These are phyloP conservation scores for Cladophialophora bantiana DNA, from an alignment of 2,329 filamentous ascomycete genomes.

Conservation along the genomic window DNA sequence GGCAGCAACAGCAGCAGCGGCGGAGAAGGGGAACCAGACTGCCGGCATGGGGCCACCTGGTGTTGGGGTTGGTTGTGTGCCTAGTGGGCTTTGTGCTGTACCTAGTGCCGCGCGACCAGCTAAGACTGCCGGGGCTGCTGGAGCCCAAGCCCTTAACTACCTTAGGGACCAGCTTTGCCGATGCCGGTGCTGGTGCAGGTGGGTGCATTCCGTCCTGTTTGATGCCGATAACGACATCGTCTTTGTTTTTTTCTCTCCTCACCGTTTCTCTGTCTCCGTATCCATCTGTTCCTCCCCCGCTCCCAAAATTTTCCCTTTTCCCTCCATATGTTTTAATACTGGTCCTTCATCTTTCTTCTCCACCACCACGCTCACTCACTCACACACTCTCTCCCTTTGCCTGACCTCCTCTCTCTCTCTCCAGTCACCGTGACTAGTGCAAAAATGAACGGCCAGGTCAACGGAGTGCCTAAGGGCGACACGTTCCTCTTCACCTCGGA, in stretches of 20 bases:
- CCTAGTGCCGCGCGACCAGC: neutral
- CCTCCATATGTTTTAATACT: conserved; percentile 6
- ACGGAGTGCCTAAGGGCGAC: conserved; percentile 58
- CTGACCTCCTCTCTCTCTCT: neutral
- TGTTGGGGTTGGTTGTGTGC: conserved; percentile 46
- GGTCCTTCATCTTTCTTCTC: neutral
- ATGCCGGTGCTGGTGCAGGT: neutral
- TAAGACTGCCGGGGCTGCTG: neutral
- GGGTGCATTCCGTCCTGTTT: conserved; percentile 14
- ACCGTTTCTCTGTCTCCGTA: conserved; percentile 9
- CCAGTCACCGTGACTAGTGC: conserved; percentile 4
- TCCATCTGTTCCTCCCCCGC: conserved; percentile 1
- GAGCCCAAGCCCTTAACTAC: neutral
- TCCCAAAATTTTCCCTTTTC: conserved; percentile 10
- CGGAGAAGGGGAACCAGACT: neutral
- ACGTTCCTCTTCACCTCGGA: conserved; percentile 91
- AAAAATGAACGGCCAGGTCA: conserved; percentile 36
- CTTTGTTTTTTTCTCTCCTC: conserved; percentile 23
- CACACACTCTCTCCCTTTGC: conserved; percentile 11
- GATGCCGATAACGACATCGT: conserved; percentile 33
- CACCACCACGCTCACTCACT: neutral
- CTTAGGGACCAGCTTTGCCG: neutral
- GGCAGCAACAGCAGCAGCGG: neutral
- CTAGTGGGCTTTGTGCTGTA: conserved; percentile 24
- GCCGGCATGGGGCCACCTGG: conserved; percentile 69